Base-by-base conservation (phyloP, 2,329 filamentous ascomycete species). In the Aspergillus fischeri region DNA sequence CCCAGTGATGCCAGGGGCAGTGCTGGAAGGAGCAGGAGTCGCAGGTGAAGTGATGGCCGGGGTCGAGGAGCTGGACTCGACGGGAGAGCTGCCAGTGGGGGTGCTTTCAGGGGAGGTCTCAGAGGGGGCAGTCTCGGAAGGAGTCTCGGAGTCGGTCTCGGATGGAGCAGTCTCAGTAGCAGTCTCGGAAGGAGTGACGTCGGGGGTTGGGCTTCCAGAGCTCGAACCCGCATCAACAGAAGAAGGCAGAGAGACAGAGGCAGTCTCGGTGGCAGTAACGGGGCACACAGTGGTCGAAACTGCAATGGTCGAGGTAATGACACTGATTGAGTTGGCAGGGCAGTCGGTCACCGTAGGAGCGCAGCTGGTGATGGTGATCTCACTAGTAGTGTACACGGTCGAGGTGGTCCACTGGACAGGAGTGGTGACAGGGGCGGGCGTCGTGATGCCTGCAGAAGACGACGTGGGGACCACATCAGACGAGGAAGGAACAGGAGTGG, bases 211-310 rank as follows among this genome's bases (percentile, higher is more conserved):
- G 27, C 25, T 51, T 17, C n/a, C 27, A 17, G 32, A 38, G 32
- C 32, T 38, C 38, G 49, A 11, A 11, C 14, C 53, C 42, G 42
- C 51, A 51, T 44, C 32, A n/a, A 58, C 49, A 38, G 49, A 35
- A 20, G 42, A 41, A 38, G 24, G 32, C 32, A 38, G 32, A 38
- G 32, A 38, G 32, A 38, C 44, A 21, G 58, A 52, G 11, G 54
- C 51, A 29, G 65, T 68, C 17, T 64, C 55, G 25, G 63, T 72
- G 60, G 77, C 63, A 8, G 73, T 75, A 32, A 75, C 71, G 38
- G 77, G 83, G 79, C 83, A 86, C 67, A 86, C 70, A 44, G 84
- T 87, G 61, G 85, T 87, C 52, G 80, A 82, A 51, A 85, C 66
- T 49, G 83, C 73, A 58, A 87, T 69, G 6, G 81, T 84, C 57